phyloP scores from a whole-genome alignment of 2,329 filamentous ascomycete species.

The Trichoderma atrobrunneum region DNA sequence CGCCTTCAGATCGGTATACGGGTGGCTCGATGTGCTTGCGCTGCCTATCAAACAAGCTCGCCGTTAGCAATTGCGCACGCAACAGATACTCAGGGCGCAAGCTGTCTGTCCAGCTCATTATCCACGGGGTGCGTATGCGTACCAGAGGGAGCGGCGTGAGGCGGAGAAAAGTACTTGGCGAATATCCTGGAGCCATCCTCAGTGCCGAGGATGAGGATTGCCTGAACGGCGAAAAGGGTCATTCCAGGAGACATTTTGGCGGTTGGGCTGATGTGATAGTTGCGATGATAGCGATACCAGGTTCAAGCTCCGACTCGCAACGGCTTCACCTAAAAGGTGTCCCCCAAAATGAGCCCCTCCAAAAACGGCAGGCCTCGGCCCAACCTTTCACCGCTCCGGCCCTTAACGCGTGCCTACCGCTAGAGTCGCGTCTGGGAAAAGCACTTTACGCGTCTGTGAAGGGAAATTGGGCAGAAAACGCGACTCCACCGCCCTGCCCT shows the following conservation, averaged over 20 bases:
- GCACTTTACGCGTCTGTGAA: constrained; percentile 41
- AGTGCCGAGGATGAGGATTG: constrained; percentile 73
- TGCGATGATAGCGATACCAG: constrained; percentile 13
- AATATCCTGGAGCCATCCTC: constrained; percentile 91
- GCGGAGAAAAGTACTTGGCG: constrained; percentile 83
- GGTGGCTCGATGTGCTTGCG: constrained; percentile 59
- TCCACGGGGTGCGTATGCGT: constrained; percentile 12
- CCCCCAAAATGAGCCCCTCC: constrained; percentile 26
- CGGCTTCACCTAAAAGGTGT: constrained; percentile 19
- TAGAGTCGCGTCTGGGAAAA: constrained; percentile 25
- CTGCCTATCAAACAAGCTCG: constrained; percentile 32
- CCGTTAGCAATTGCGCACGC: constrained; percentile 29
- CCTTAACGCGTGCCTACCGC: constrained; percentile 22
- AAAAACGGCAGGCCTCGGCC: constrained; percentile 29
- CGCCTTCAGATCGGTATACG: constrained; percentile 85
- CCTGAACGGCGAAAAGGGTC: constrained; percentile 73
- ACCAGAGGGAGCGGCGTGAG: constrained; percentile 44
- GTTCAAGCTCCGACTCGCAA: neutral
- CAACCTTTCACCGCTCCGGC: constrained; percentile 33
- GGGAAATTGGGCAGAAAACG: constrained; percentile 24
- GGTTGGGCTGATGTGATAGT: neutral
- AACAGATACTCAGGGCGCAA: constrained; percentile 13
- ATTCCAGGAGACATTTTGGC: constrained; percentile 67
- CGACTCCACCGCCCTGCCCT: constrained; percentile 22
- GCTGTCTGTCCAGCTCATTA: neutral